Evolutionary conservation across 805 yeast genomes (phyloP), one percentile per base, ranked within the genome.

Genomic region (Metschnikowia orientalis): DNA sequence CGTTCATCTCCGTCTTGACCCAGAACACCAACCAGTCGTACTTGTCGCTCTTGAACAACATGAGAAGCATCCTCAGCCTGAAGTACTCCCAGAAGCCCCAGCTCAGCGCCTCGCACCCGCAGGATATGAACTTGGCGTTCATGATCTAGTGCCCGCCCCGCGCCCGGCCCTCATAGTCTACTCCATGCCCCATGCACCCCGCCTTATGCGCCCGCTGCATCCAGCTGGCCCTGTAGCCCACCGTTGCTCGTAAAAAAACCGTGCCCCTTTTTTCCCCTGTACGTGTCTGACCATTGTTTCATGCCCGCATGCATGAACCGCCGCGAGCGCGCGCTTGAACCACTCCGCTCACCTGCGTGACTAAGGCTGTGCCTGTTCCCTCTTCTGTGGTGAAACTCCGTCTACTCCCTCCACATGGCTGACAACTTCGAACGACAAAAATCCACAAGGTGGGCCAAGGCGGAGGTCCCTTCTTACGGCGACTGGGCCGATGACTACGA

Each of bases 51-150:
- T 62, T 86, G 54, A 81, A 83, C 56, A 75, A 77, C 42, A 77
- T 82, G 74, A 71, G 95, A 51, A 53, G 64, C 18, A 74, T 76
- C 25, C 67, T 86, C 63, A 51, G 63, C 13, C 70, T 71, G 0
- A 81, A 78, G 53, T 86, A 82, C 59, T 59, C 80, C 6, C 95
- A 87, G 57, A 84, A 82, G 50, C 95, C 95, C 2, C 95, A 86
- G 60, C 61, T 86, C 36, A 76, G 87, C 15, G 63, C 85, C 6
- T 79, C 88, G 3, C 95, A 85, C 57, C 90, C 89, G n/a, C 73
- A 83, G 41, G 90, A 85, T 45, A 63, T 67, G 37, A 68, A 65
- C 44, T 40, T 61, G 40, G 51, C 58, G 28, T 69, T 69, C 42
- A 53, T 61, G 18, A 31, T 40, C 20, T 40, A 13, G 23, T 14